phyloP scores from a whole-genome alignment of 306 rosid species.

The Mimosa bimucronata region DNA sequence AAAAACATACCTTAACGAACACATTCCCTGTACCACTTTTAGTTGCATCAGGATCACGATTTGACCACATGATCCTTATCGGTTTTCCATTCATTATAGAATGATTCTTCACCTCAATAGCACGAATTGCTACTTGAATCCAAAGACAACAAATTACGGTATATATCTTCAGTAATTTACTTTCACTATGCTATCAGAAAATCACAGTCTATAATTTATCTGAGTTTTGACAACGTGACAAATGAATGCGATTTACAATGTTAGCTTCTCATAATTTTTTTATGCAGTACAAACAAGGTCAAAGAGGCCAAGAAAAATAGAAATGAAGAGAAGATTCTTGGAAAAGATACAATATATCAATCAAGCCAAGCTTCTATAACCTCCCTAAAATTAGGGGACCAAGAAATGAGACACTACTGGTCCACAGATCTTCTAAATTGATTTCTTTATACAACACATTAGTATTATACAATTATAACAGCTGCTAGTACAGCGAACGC shows the following conservation, averaged over 20 bases:
- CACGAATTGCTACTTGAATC: slow-evolving; percentile 56
- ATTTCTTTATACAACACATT: neutral
- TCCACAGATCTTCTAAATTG: neutral
- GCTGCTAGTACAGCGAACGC: slow-evolving; percentile 9
- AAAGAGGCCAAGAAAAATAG: neutral
- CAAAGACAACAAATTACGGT: slow-evolving; percentile 22
- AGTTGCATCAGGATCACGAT: slow-evolving; percentile 77
- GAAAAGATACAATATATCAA: neutral
- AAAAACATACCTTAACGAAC: slow-evolving; percentile 75
- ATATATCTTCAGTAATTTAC: neutral
- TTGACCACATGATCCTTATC: slow-evolving; percentile 84
- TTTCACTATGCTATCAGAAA: neutral
- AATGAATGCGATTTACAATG: neutral
- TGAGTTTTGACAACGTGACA: neutral
- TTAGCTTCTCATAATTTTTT: neutral
- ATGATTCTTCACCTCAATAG: slow-evolving; percentile 70
- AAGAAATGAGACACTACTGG: slow-evolving; percentile 2
- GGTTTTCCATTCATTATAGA: slow-evolving; percentile 62
- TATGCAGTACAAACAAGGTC: neutral
- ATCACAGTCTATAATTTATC: neutral
- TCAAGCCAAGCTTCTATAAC: neutral
- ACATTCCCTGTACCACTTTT: slow-evolving; percentile 72
- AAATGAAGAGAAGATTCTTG: neutral
- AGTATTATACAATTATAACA: neutral
- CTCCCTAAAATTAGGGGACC: neutral